Conservation (phyloP, 495 filamentous ascomycete species). For the Aspergillus bertholletiae region DNA sequence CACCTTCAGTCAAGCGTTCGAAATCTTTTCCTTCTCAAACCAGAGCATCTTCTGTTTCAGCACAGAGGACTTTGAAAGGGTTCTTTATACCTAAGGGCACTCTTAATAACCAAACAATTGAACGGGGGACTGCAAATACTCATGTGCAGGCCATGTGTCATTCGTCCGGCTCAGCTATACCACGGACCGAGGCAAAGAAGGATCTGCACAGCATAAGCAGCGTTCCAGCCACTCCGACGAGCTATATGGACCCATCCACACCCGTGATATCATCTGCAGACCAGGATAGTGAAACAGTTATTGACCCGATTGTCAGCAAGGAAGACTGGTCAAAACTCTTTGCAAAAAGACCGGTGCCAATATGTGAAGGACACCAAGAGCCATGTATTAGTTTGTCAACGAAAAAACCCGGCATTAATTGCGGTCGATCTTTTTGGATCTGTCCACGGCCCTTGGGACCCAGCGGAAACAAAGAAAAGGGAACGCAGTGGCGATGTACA, state of each 20-base stretch:
- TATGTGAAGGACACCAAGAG: constrained; percentile 80
- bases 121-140: background rate
- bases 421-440: constrained; percentile 82
- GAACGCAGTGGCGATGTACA: constrained; percentile 77
- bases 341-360: constrained; percentile 66
- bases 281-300: constrained; percentile 33
- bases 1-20: constrained; percentile 38
- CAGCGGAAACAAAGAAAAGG: constrained; percentile 74
- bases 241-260: background rate
- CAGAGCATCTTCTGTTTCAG: constrained; percentile 29
- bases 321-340: constrained; percentile 87
- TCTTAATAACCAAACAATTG: background rate
- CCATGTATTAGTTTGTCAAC: constrained; percentile 76
- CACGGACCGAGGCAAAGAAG: background rate
- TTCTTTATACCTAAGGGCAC: constrained; percentile 69
- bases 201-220: background rate
- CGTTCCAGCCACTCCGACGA: background rate
- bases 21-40: constrained; percentile 34
- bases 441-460: constrained; percentile 80
- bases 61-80: constrained; percentile 74
- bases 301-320: constrained; percentile 71
- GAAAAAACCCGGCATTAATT: constrained; percentile 84
- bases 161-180: too few relatives aligned
- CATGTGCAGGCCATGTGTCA: background rate
- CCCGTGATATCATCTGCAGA: background rate